These are phyloP conservation scores for Jatropha multifida DNA, from an alignment of 441 rosid genomes.

Conservation along the genomic window DNA sequence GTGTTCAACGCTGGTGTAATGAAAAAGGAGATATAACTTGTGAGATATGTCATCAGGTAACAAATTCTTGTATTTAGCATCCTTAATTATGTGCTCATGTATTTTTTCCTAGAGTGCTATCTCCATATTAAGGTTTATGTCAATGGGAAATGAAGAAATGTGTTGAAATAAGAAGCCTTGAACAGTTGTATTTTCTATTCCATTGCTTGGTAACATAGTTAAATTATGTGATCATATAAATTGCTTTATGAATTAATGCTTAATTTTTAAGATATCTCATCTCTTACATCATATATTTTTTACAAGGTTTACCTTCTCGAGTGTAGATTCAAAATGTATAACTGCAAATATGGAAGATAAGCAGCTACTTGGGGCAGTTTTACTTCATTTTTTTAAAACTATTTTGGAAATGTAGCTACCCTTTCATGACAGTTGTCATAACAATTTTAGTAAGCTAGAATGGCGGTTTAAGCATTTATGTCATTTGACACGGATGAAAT, in stretches of 20 bases:
- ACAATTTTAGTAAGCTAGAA: too few relatives aligned
- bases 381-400: not conserved
- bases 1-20: constrained; percentile 94
- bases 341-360: not conserved
- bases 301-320: not conserved
- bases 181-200: not conserved
- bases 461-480: too few relatives aligned
- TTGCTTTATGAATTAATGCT: not conserved
- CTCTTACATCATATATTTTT: not conserved
- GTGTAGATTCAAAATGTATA: not conserved
- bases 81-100: not conserved
- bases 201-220: not conserved
- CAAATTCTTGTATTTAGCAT: not conserved
- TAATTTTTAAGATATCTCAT: not conserved
- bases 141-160: not conserved
- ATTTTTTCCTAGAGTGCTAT: not conserved
- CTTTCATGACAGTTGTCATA: too few relatives aligned
- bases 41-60: constrained; percentile 93
- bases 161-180: not conserved
- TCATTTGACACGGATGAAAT: too few relatives aligned
- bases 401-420: not conserved
- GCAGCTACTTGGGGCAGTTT: not conserved
- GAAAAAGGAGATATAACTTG: constrained; percentile 91
- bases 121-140: not conserved
- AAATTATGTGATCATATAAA: not conserved